Conservation (phyloP, 768 basidiomycete species). For the Rhizopogon vulgaris region DNA sequence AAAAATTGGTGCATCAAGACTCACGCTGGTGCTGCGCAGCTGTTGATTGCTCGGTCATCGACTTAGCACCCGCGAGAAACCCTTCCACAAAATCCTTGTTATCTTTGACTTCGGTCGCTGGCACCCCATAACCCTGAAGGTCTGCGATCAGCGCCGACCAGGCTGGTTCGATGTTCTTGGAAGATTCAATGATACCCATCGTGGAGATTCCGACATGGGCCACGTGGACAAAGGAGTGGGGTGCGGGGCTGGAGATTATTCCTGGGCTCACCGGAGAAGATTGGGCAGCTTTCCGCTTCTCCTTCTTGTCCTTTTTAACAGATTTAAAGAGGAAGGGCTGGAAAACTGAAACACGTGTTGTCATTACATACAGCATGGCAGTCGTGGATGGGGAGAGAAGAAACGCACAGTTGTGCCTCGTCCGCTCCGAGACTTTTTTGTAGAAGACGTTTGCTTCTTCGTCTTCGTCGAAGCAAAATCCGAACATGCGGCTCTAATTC, state of each 20-base stretch:
- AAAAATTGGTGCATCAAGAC: not conserved
- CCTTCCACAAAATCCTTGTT: constrained; percentile 32
- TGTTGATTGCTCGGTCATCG: not conserved
- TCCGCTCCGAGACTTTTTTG: constrained; percentile 52
- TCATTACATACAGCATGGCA: not conserved
- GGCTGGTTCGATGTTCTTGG: constrained; percentile 45
- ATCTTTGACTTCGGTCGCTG: constrained; percentile 21
- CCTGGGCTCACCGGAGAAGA: constrained; percentile 23
- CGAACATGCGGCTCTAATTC: constrained; percentile 39
- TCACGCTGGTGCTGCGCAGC: constrained; percentile 4
- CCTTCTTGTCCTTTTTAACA: constrained; percentile 18
- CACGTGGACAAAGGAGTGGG: constrained; percentile 60
- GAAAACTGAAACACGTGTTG: constrained; percentile 17
- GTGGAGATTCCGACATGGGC: constrained; percentile 56
- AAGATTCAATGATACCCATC: constrained; percentile 46
- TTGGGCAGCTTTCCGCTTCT: constrained; percentile 29
- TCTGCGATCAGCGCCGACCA: constrained; percentile 45
- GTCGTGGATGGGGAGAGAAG: not conserved
- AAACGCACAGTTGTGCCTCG: constrained; percentile 35
- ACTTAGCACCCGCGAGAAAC: constrained; percentile 12
- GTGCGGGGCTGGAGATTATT: constrained; percentile 52
- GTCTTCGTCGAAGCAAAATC: constrained; percentile 56
- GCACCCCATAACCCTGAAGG: constrained; percentile 34
- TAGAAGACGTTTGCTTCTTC: constrained; percentile 51
- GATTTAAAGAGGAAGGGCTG: constrained; percentile 23